These are phyloP conservation scores for Furcasterigmium furcatum DNA, from an alignment of 2,329 filamentous ascomycete genomes.

Conservation along the genomic window DNA sequence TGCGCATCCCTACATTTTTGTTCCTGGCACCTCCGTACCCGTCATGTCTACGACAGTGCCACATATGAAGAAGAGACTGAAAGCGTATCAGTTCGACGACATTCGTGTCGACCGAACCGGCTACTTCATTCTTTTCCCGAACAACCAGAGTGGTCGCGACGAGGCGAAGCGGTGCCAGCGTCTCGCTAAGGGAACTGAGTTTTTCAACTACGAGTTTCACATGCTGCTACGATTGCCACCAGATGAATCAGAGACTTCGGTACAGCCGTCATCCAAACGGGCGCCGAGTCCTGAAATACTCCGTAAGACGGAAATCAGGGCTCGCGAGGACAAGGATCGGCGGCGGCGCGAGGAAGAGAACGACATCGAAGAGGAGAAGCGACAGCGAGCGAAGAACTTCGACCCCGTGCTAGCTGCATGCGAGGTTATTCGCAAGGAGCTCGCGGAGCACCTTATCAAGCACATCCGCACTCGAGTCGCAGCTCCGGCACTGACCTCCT, in stretches of 20 bases:
- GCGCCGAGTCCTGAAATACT: constrained; percentile 32
- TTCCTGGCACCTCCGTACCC: constrained; percentile 82
- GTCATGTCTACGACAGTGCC: constrained; percentile 81
- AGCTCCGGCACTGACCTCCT: constrained; percentile 74
- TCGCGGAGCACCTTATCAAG: constrained; percentile 81
- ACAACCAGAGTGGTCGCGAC: constrained; percentile 70
- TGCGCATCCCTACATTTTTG: constrained; percentile 84
- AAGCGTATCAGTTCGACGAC: constrained; percentile 76
- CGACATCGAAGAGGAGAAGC: constrained; percentile 88
- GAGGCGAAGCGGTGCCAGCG: constrained; percentile 80
- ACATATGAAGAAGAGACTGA: constrained; percentile 87
- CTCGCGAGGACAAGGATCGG: constrained; percentile 64
- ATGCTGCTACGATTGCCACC: constrained; percentile 71
- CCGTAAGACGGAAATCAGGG: constrained; percentile 39
- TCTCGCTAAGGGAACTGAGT: constrained; percentile 72
- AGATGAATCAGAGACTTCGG: constrained; percentile 8
- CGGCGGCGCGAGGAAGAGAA: constrained; percentile 69
- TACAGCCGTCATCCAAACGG: constrained; percentile 19
- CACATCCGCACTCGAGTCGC: constrained; percentile 88
- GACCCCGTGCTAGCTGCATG: constrained; percentile 87
- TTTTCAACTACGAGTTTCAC: constrained; percentile 89
- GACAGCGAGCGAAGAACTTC: constrained; percentile 78
- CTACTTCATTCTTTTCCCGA: constrained; percentile 89
- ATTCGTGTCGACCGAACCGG: constrained; percentile 82
- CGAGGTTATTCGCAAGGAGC: constrained; percentile 72